phyloP scores from a whole-genome alignment of 345 rosid genomes.

The Kernera saxatilis region DNA sequence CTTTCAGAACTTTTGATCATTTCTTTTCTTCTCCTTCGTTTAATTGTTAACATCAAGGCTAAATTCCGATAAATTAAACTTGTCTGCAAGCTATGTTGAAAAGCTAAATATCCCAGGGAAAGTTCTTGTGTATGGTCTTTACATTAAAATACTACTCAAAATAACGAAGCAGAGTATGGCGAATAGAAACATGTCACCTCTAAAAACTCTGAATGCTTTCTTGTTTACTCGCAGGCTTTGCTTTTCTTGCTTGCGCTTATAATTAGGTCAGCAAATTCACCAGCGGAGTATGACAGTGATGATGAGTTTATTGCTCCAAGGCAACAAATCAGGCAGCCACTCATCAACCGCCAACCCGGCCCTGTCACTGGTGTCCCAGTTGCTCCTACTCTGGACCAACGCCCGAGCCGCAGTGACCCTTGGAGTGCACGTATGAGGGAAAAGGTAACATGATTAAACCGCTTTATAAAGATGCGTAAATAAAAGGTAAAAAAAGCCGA shows the following conservation, averaged over 20 bases:
- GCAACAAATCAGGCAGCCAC: slow-evolving; percentile 82
- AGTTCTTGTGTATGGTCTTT: not conserved
- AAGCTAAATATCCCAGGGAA: not conserved
- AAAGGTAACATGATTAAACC: slow-evolving; percentile 49
- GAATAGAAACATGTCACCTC: not conserved
- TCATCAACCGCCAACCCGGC: slow-evolving; percentile 59
- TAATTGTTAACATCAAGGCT: not conserved
- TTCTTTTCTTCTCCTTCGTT: not conserved
- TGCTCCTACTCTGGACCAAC: slow-evolving; percentile 71
- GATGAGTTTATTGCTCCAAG: slow-evolving; percentile 74
- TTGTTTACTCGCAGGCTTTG: slow-evolving; percentile 57
- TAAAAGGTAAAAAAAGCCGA: not conserved
- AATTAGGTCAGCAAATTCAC: slow-evolving; percentile 74
- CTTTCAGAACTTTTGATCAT: not conserved
- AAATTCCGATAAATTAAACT: not conserved
- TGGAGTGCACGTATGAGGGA: slow-evolving; percentile 99
- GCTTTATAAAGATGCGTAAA: not conserved
- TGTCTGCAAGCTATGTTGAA: not conserved
- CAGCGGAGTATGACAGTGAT: slow-evolving; percentile 89
- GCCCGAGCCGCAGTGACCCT: slow-evolving; percentile 91
- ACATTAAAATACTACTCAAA: not conserved
- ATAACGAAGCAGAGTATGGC: not conserved
- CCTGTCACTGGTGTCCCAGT: slow-evolving; percentile 83
- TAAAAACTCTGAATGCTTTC: not conserved
- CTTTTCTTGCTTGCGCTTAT: slow-evolving; percentile 75